phyloP scores from a whole-genome alignment of 768 basidiomycete genomes.

The Neoboletus subvelutipes region DNA sequence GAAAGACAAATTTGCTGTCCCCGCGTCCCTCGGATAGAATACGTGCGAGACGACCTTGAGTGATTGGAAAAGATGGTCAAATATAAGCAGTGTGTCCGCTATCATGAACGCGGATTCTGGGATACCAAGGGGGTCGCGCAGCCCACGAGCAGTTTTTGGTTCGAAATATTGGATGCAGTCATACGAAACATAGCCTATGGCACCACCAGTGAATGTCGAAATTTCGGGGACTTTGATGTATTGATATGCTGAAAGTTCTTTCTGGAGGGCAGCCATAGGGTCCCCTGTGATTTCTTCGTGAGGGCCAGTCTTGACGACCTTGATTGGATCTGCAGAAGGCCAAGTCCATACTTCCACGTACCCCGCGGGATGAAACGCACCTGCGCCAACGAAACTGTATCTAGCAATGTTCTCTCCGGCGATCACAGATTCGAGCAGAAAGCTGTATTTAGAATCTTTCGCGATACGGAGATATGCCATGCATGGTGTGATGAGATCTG shows the following conservation, averaged over 20 bases:
- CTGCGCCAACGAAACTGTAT: slow-evolving; percentile 95
- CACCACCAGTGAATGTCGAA: slow-evolving; percentile 94
- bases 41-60: slow-evolving; percentile 97
- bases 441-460: slow-evolving; percentile 91
- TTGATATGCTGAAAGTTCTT: slow-evolving; percentile 80
- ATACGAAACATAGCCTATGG: slow-evolving; percentile 96
- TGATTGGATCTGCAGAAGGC: slow-evolving; percentile 73
- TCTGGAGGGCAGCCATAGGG: slow-evolving; percentile 80
- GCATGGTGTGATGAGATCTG: slow-evolving; percentile 95
- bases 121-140: slow-evolving; percentile 79
- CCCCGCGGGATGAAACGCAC: slow-evolving; percentile 44
- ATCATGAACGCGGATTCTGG: slow-evolving; percentile 98
- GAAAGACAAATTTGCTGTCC: slow-evolving; percentile 67
- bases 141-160: slow-evolving; percentile 78
- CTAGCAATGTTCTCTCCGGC: slow-evolving; percentile 89
- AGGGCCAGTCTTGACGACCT: slow-evolving; percentile 87
- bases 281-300: slow-evolving; percentile 82
- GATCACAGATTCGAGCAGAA: slow-evolving; percentile 90
- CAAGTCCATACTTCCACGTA: not conserved
- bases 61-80: slow-evolving; percentile 94
- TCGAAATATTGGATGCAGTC: slow-evolving; percentile 98
- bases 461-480: slow-evolving; percentile 94
- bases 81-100: slow-evolving; percentile 91
- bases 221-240: slow-evolving; percentile 91
- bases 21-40: slow-evolving; percentile 73